Base-by-base conservation (phyloP, 2,329 filamentous ascomycete species). In the Parascedosporium putredinis region DNA sequence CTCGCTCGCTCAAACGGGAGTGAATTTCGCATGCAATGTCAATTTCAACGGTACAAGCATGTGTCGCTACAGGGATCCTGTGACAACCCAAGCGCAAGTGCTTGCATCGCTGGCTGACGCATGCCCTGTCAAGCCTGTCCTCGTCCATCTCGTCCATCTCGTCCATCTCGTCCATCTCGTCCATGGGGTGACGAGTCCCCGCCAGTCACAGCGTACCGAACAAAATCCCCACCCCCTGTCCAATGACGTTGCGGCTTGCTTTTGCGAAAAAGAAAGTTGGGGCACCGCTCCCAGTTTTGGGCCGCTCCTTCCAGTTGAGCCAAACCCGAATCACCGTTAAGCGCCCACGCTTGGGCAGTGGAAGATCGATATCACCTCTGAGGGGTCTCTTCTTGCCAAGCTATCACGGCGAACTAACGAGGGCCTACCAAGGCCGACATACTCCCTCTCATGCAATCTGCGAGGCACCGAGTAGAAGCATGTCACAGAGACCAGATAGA, bases 321-420 rank as follows among this genome's bases (percentile, higher is more conserved):
- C 45, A 9, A n/a, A n/a, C n/a, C n/a, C n/a, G n/a, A 12, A 40
- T 27, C 31, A 7, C 22, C 46, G 46, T 40, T 40, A 48, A 38
- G 46, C 46, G 46, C 46, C 46, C 46, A 27, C 33, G 46, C 25
- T 31, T 22, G 23, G 33, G 33, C 46, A 48, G 46, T 48, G 24
- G 46, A 23, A 48, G 22, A 25, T 40, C 46, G 29, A 27, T 38
- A 40, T 33, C 18, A 40, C 45, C 14, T 16, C 3, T 12, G 18
- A 48, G 24, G 23, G 5, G n/a, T n/a, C n/a, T n/a, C 33, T n/a
- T 27, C 18, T 12, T 31, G 36, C 46, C 22, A 27, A 31, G 27
- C 18, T 22, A 22, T 27, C 38, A 20, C 38, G 20, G 14, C 38
- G 38, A 20, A 20, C 14, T 14, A 16, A 16, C 33, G 33, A 10